phyloP scores from a whole-genome alignment of 2,329 filamentous ascomycete genomes.

The Fusarium napiforme region DNA sequence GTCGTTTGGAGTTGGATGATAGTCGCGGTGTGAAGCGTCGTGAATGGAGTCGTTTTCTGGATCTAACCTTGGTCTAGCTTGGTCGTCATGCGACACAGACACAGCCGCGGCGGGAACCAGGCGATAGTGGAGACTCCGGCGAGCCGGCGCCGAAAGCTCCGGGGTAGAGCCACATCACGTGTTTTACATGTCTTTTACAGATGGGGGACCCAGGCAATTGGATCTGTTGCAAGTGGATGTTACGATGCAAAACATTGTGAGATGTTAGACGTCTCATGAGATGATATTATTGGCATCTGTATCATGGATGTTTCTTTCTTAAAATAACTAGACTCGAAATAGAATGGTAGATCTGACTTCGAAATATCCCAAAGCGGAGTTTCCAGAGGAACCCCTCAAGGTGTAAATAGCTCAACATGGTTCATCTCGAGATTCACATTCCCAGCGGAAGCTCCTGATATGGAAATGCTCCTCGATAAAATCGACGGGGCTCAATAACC shows the following conservation, averaged over 20 bases:
- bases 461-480: conserved; percentile 4
- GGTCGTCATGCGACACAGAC: conserved; percentile 45
- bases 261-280: conserved; percentile 3
- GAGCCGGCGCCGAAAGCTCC: conserved; percentile 40
- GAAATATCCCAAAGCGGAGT: not conserved
- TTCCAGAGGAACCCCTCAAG: not conserved
- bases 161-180: conserved; percentile 36
- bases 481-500: conserved; percentile 21
- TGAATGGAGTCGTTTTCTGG: conserved; percentile 35
- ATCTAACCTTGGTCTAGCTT: conserved; percentile 27
- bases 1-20: conserved; percentile 5
- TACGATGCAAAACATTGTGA: not conserved
- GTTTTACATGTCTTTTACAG: not conserved
- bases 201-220: not conserved
- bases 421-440: conserved; percentile 1
- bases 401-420: conserved; percentile 25
- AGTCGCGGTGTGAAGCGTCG: conserved; percentile 28
- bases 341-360: conserved; percentile 20
- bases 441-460: conserved; percentile 29
- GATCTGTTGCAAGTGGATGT: conserved; percentile 14
- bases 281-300: conserved; percentile 10
- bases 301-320: conserved; percentile 13
- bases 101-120: conserved; percentile 29
- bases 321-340: conserved; percentile 21
- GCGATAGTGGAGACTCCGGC: conserved; percentile 34